Conservation (phyloP, 495 filamentous ascomycete genomes). For the Podospora bellae-mahoneyi region DNA sequence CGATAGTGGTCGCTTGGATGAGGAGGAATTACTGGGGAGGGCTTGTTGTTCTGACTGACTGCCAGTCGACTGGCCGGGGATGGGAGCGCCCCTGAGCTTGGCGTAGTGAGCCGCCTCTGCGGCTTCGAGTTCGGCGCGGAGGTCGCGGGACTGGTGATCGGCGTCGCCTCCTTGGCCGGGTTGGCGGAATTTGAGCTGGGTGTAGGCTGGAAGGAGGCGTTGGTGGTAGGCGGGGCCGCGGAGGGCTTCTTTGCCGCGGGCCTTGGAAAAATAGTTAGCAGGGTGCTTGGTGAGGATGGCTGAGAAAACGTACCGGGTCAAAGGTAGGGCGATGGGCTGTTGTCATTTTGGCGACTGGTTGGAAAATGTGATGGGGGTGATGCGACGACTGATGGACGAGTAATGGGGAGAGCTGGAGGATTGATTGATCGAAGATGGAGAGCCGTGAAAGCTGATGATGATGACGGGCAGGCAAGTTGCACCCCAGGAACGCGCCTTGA, state of each 20-base stretch:
- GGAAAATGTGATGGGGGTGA: background rate
- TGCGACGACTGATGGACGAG: slow-evolving; percentile 4
- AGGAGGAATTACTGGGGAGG: slow-evolving; percentile 28
- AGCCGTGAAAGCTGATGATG: background rate
- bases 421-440: slow-evolving; percentile 10
- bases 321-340: slow-evolving; percentile 89
- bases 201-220: slow-evolving; percentile 89
- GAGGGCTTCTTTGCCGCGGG: slow-evolving; percentile 90
- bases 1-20: slow-evolving; percentile 67
- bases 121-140: slow-evolving; percentile 83
- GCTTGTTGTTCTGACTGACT: slow-evolving; percentile 35
- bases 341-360: slow-evolving; percentile 53
- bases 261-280: slow-evolving; percentile 49
- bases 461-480: slow-evolving; percentile 7
- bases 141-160: slow-evolving; percentile 70
- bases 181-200: slow-evolving; percentile 82
- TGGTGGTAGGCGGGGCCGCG: slow-evolving; percentile 95
- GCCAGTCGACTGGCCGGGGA: slow-evolving; percentile 24
- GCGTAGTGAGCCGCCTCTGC: slow-evolving; percentile 86
- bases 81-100: slow-evolving; percentile 65
- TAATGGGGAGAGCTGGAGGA: background rate
- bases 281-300: background rate
- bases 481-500: slow-evolving; percentile 11
- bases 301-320: slow-evolving; percentile 63
- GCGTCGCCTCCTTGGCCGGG: slow-evolving; percentile 84